Base-by-base conservation (phyloP, 192 early-diverging fungal species). In the Coemansia sp. region DNA sequence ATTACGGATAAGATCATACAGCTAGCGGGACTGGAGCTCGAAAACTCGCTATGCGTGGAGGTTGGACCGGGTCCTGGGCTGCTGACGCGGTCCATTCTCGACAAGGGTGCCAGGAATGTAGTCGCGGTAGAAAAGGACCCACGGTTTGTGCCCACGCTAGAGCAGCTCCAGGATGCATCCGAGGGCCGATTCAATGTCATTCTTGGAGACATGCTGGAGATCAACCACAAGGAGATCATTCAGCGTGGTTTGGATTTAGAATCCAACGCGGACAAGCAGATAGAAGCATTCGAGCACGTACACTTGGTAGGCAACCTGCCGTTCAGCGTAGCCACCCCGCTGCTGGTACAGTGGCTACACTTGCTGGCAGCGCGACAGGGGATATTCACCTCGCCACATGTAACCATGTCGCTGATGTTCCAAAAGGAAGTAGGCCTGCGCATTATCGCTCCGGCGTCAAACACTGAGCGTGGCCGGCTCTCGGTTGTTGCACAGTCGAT, bases 321-420 rank as follows among this genome's bases (percentile, higher is more conserved):
- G 6, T 94, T 94, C 68, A 89, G 88, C 63, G 78, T 94, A 14
- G 89, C 91, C 7, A 88, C 90, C 0, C 89, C 88, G 27, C 59
- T 94, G 29, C 71, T 94, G 36, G 64, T 89, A 33, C 90, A 92
- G 77, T 92, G 89, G 88, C 78, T 93, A 42, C 85, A 89, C 53
- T 71, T 83, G 81, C 73, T 89, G 63, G 74, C 85, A 1, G 48
- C 66, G 8, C 64, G 54, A 33, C 63, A 87, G 45, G 92, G 92
- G 0, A 78, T 93, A 24, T 93, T 93, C 59, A 73, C 77, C 7
- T 51, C 68, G 21, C 51, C 67, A 13, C 46, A 79, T 16, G 79
- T 83, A 10, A 84, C 84, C 24, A 92, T 93, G 91, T 88, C 91
- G 21, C 75, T 93, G 21, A 93, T 93, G 92, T 93, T 93, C 74